Evolutionary conservation across 1,284 basidiomycete genomes (phyloP).

Genomic region (Bondarzewia mesenterica): DNA sequence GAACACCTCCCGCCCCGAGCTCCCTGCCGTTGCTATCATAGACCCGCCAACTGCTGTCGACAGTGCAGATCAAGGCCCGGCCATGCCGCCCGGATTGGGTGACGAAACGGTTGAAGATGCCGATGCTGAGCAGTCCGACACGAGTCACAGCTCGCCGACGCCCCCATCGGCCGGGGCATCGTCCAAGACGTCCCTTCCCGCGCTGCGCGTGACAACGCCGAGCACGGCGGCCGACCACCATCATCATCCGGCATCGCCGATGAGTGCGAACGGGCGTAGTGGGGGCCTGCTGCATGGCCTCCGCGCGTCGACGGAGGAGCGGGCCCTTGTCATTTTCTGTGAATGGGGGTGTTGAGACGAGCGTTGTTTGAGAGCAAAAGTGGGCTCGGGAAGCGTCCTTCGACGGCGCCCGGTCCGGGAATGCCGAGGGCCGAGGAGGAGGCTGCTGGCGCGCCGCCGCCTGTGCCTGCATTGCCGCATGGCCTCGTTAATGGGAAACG

Average conservation of each 20-base stretch:
- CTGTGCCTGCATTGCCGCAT: constrained; percentile 16
- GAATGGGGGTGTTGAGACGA: neutral
- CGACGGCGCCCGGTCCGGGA: constrained; percentile 1
- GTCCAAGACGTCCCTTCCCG: constrained; percentile 1
- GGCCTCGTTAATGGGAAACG: constrained; percentile 13
- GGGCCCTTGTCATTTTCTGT: neutral
- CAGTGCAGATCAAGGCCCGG: constrained; percentile 12
- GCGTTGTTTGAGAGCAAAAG: neutral
- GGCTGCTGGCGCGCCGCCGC: constrained; percentile 16
- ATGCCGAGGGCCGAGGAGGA: neutral
- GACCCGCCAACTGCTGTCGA: neutral
- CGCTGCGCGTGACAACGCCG: neutral
- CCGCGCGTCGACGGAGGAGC: too few species aligned
- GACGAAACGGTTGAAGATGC: constrained; percentile 5
- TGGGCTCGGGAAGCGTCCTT: neutral
- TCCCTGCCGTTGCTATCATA: neutral
- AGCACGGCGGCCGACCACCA: neutral
- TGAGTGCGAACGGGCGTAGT: too few species aligned
- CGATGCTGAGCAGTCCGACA: neutral
- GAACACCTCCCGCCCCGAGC: constrained; percentile 11
- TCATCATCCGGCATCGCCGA: too few species aligned
- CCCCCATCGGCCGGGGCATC: neutral
- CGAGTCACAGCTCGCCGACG: neutral
- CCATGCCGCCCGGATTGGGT: constrained; percentile 12
- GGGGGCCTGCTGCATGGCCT: too few species aligned